Base-by-base conservation (phyloP, 345 rosid species). In the Diplotaxis tenuifolia region DNA sequence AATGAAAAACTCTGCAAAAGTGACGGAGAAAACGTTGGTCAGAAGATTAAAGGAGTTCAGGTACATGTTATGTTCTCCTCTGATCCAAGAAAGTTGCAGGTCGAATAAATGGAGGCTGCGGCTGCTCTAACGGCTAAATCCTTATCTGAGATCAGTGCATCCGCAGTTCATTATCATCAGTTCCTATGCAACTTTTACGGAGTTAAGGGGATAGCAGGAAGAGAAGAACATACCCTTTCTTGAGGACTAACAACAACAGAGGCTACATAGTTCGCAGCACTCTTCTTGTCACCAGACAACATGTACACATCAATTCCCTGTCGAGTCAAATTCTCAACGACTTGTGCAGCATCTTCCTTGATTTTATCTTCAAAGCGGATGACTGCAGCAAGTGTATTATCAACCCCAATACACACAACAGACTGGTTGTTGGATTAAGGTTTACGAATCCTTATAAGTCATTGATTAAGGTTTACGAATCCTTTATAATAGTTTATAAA, bases 221-320 rank as follows among this genome's bases (percentile, higher is more conserved):
- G 54, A 49, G 36, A 71, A 22, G 34, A 61, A 34, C 70, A 58
- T 82, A 88, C 98, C 88, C 85, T 84, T 15, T 89, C 90, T 81
- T 84, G 85, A 38, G 92, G 88, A 75, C 91, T 94, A 61, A 96
- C 95, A 50, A 94, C 92, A 75, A 84, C 69, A 32, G 97, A 91
- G 50, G 97, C 98, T 71, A 91, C 96, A 73, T 89, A 76, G 72
- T 94, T 95, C 5, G 98, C 97, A 73, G 89, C 76, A 70, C 57
- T 85, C 81, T 73, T 88, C 82, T 87, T 91, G 84, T 94, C 98
- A 62, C 98, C 98, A 63, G 98, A 94, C 55, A 94, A 79, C 96
- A 94, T 91, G 86, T 84, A 91, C 15, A 89, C 93, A 72, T 79
- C 74, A 63, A 94, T 85, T 65, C 99, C 97, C 66, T 79, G 87